Conservation (phyloP, 2,329 filamentous ascomycete species). For the Colletotrichum australisinense region DNA sequence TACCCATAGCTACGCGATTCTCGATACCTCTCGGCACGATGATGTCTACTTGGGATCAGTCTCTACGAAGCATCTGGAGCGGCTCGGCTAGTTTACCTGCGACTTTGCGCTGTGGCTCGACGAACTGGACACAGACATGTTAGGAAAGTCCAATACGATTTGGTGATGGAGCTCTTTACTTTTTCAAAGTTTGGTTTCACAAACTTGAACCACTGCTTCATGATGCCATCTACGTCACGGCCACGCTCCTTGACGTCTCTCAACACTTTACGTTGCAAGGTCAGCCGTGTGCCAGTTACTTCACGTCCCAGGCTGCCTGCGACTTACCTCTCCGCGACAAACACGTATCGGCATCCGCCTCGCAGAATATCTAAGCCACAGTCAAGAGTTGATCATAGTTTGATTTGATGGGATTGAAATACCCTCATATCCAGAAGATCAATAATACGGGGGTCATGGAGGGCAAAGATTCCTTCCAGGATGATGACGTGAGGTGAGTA, state of each 20-base stretch:
- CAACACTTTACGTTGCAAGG: slow-evolving; percentile 64
- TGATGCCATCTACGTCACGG: slow-evolving; percentile 91
- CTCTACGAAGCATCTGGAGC: neutral
- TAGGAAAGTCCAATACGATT: neutral
- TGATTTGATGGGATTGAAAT: slow-evolving; percentile 36
- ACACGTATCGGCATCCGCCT: slow-evolving; percentile 95
- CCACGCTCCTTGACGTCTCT: slow-evolving; percentile 92
- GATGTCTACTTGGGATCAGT: slow-evolving; percentile 69
- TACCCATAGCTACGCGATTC: slow-evolving; percentile 90
- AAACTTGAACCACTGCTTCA: slow-evolving; percentile 97
- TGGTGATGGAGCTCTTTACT: slow-evolving; percentile 47
- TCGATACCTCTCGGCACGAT: slow-evolving; percentile 96
- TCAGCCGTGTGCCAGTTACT: slow-evolving; percentile 21
- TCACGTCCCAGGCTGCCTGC: slow-evolving; percentile 20
- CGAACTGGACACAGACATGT: slow-evolving; percentile 62
- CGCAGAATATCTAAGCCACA: slow-evolving; percentile 83
- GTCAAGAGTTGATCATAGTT: neutral
- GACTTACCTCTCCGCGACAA: slow-evolving; percentile 84
- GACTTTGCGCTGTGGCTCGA: slow-evolving; percentile 90
- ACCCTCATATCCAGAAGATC: slow-evolving; percentile 93
- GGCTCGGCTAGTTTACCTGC: slow-evolving; percentile 66
- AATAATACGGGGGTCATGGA: slow-evolving; percentile 88
- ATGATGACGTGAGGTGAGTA: slow-evolving; percentile 98
- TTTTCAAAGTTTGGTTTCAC: slow-evolving; percentile 98
- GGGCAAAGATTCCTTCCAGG: slow-evolving; percentile 93